A percentile compares a stretch with the other conserved stretches of the same genome.
Conservation (phyloP, 2,329 filamentous ascomycete genomes). For the Cladosporium sp. region DNA sequence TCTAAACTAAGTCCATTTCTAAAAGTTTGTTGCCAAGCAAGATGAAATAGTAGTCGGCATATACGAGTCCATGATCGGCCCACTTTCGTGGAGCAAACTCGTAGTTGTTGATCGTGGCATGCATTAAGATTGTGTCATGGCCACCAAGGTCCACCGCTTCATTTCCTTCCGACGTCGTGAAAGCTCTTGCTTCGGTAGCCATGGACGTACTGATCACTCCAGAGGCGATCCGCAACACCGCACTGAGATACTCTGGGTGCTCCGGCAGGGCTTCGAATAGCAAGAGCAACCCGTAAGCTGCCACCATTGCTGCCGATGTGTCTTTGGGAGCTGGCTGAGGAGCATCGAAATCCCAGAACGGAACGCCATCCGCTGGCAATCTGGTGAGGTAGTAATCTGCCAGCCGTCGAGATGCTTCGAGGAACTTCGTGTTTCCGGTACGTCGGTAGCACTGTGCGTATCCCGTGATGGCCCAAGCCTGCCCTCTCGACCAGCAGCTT, state of each 20-base stretch:
- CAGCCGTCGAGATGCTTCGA: constrained; percentile 39
- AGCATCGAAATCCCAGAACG: constrained; percentile 49
- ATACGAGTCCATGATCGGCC: constrained; percentile 44
- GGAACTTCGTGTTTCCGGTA: constrained; percentile 39
- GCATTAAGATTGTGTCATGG: constrained; percentile 42
- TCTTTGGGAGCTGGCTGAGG: constrained; percentile 37
- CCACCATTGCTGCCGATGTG: constrained; percentile 36
- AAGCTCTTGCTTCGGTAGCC: too few relatives aligned
- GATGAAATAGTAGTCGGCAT: constrained; percentile 46
- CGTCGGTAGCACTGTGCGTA: constrained; percentile 44
- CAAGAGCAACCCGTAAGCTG: constrained; percentile 37
- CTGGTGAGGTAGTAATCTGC: constrained; percentile 43
- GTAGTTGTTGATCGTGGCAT: constrained; percentile 45
- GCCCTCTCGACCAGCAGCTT: constrained; percentile 44
- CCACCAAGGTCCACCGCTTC: constrained; percentile 25
- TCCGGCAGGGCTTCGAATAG: constrained; percentile 26
- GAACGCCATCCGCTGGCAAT: constrained; percentile 36
- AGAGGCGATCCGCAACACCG: too few relatives aligned
- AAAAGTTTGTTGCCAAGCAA: constrained; percentile 44
- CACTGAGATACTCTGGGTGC: too few relatives aligned
- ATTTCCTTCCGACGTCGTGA: constrained; percentile 1
- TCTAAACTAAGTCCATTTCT: constrained; percentile 12
- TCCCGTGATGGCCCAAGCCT: constrained; percentile 45
- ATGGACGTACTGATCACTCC: too few relatives aligned
- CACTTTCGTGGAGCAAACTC: constrained; percentile 41